phyloP scores from a whole-genome alignment of 257 asterid genomes.

The Petunia axillaris region DNA sequence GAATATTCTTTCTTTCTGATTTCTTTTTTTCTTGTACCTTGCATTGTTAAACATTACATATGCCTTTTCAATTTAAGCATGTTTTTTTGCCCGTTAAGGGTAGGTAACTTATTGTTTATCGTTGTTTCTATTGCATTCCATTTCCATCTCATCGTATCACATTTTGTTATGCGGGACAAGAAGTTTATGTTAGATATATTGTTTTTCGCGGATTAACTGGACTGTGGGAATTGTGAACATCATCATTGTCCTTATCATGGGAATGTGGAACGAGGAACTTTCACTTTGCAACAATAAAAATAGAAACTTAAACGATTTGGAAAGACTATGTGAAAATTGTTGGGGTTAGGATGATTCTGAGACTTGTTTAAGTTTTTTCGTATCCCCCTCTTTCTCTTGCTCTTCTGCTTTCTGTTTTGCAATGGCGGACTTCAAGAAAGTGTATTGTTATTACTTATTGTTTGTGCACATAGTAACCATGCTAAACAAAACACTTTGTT shows the following conservation, averaged over 20 bases:
- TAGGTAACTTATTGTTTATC: no score
- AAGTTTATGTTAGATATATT: not conserved
- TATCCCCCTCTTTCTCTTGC: not conserved
- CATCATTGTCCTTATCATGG: not conserved
- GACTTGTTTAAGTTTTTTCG: not conserved
- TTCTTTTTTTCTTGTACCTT: not conserved
- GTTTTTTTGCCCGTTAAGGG: no score
- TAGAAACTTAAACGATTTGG: not conserved
- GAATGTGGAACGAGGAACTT: not conserved
- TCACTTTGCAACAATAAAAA: not conserved
- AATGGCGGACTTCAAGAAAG: not conserved
- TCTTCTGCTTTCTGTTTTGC: constrained; percentile 1
- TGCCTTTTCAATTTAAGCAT: not conserved
- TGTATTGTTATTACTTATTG: constrained; percentile 11
- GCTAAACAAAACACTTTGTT: constrained; percentile 25
- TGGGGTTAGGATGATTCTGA: not conserved
- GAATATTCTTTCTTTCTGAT: not conserved
- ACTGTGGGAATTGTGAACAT: not conserved
- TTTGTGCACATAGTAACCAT: constrained; percentile 15
- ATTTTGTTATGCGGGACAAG: no score
- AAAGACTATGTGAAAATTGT: not conserved
- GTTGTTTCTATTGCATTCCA: no score
- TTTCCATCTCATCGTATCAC: no score
- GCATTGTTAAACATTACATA: not conserved
- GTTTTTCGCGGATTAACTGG: not conserved